Evolutionary conservation across 495 filamentous ascomycete genomes (phyloP).

Genomic region (Aspergillus olivimuriae): DNA sequence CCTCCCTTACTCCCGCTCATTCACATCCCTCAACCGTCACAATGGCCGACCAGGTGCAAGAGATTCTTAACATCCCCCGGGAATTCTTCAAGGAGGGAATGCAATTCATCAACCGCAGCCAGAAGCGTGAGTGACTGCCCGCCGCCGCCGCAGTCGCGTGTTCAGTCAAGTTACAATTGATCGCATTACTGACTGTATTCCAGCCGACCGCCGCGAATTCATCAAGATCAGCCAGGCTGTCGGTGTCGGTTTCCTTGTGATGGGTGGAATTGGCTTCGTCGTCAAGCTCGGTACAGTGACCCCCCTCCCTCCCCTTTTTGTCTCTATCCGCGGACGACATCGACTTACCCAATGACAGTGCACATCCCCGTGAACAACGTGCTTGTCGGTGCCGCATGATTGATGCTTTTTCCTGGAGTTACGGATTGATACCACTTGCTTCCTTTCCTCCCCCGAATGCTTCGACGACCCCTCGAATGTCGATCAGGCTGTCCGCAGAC

Average conservation of each 20-base stretch:
- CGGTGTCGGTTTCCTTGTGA: conserved; percentile 83
- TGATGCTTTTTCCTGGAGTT: neutral
- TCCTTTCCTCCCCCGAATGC: neutral
- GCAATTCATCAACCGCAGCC: conserved; percentile 71
- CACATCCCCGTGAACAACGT: conserved; percentile 85
- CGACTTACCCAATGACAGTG: conserved; percentile 33
- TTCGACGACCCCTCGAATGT: neutral
- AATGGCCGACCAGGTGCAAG: conserved; percentile 69
- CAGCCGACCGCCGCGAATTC: conserved; percentile 80
- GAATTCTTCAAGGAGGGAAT: conserved; percentile 74
- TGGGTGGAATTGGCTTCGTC: conserved; percentile 80
- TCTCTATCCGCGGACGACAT: conserved; percentile 2
- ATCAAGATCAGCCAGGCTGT: conserved; percentile 95
- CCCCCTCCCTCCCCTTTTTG: neutral
- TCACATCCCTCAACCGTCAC: conserved; percentile 2
- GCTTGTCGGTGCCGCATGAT: conserved; percentile 63
- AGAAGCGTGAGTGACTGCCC: conserved; percentile 62
- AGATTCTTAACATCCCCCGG: conserved; percentile 65
- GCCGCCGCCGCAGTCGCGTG: too few species aligned
- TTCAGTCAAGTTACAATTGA: too few species aligned
- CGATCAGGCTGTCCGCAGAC: neutral
- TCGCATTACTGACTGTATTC: neutral
- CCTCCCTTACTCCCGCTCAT: neutral
- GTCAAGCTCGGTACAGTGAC: conserved; percentile 83
- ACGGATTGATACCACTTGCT: neutral